Base-by-base conservation (phyloP, 495 filamentous ascomycete species). In the Lepraria neglecta region DNA sequence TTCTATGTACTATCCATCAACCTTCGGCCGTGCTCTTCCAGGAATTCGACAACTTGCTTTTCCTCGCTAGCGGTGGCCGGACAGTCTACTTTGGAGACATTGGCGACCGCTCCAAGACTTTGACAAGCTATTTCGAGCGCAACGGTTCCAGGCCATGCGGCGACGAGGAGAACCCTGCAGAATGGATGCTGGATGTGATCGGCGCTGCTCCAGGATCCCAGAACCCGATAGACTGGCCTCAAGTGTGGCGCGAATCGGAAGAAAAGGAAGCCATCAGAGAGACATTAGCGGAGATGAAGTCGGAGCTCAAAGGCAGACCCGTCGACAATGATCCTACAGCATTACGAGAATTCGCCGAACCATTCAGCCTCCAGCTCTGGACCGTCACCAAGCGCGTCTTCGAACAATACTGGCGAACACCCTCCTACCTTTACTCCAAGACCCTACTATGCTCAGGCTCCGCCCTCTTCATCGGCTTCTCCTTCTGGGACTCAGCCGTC, bases 161-260 rank as follows among this genome's bases (percentile, higher is more conserved):
- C 3, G 64, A 69, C 3, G 85, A 87, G 17, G 87, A 89, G n/a
- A 97, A 82, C 63, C 91, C 91, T 31, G 92, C 92, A 21, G 92
- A 97, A 74, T 96, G 89, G 89, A 96, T 97, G 89, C 78, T 97
- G 42, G 91, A 96, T 69, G 86, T 90, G 53, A 95, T 92, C 68
- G 92, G 92, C 63, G 91, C 90, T 30, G 91, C 92, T 1, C 91
- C 92, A n/a, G 90, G 89, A 28, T 85, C 83, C 21, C 70, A 78
- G 59, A 85, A 84, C 21, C 81, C 89, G 40, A 82, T 87, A 59
- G 90, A 97, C 71, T 97, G 92, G 92, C 81, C 83, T 67, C 71
- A 86, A 55, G 77, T 85, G 15, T 97, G 92, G 92, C 84, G 84
- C 33, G 79, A 88, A 12, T 89, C 84, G 65, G 73, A 82, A 30